Base-by-base conservation (phyloP, 176 grass and related monocot species). In the Carex cristatella region DNA sequence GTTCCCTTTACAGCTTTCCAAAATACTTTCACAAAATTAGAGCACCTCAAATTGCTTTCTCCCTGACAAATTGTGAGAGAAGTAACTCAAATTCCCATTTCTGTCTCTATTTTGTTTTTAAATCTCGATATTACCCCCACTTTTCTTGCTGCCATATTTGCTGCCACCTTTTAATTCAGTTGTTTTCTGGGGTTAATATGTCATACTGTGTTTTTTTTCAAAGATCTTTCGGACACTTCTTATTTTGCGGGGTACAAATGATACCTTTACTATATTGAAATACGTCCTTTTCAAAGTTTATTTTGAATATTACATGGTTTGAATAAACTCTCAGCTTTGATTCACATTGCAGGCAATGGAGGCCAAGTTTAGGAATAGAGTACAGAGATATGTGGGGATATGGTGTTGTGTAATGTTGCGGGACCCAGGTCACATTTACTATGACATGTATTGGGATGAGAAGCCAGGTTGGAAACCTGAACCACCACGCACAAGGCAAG, bases 361-460 rank as follows among this genome's bases (percentile, higher is more conserved):
- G 78, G 66, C 12, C n/a, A 94, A 84, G 46, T 98, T 98, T 83
- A 92, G 85, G 79, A 92, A 95, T 84, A 91, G 95, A 80, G 91
- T 93, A 68, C 89, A 98, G 70, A 90, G 95, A 35, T 95, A 95
- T 60, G 90, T 86, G 77, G 93, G 91, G n/a, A 64, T 98, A 85
- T 98, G 95, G 95, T 98, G 95, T 38, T 98, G 95, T 8, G 89
- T 98, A 14, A 87, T 93, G 86, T 63, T 89, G 13, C 88, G 81
- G 35, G 86, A 88, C 76, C 90, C 88, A 56, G 95, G 95, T 27
- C 95, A 98, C 64, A 98, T 98, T 89, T 98, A 98, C 84, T 98
- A 98, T 86, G 91, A 98, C 63, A 95, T 98, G 93, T 95, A 98
- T 84, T 98, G 93, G 93, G 91, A 98, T 83, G 88, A 98, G 69